Evolutionary conservation across 352 stramenopile genomes (phyloP).

Genomic region (Pythium brachiatum): DNA sequence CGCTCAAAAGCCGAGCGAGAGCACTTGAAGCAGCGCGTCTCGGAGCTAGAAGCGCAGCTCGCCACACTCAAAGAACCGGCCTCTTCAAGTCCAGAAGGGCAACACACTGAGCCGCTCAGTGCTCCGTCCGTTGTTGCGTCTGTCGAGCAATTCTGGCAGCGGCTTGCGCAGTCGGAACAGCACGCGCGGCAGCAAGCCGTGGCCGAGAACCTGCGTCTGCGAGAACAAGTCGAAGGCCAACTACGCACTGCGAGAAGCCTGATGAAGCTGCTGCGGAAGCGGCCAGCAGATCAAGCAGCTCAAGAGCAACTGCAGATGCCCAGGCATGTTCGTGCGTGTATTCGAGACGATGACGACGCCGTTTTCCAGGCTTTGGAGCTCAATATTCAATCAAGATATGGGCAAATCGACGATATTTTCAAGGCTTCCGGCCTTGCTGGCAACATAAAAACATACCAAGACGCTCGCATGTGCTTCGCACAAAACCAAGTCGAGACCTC

Average conservation of each 20-base stretch:
- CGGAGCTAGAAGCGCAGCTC: constrained; percentile 6
- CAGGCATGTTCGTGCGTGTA: neutral
- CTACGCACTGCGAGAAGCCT: constrained; percentile 1
- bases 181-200: constrained; percentile 6
- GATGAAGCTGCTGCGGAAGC: constrained; percentile 14
- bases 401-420: neutral
- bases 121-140: neutral
- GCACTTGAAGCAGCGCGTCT: constrained; percentile 6
- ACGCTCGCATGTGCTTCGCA: constrained; percentile 2
- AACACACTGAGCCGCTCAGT: neutral
- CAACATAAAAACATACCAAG: constrained; percentile 1
- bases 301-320: neutral
- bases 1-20: constrained; percentile 11
- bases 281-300: neutral
- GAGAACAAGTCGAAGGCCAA: constrained; percentile 4
- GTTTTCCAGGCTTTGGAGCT: neutral
- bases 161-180: constrained; percentile 2
- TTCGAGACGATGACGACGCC: neutral
- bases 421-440: neutral
- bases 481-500: neutral
- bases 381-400: neutral
- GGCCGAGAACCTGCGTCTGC: constrained; percentile 10
- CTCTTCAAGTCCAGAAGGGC: too few species aligned
- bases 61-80: neutral
- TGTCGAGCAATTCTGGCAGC: constrained; percentile 14